Base-by-base conservation (phyloP, 2,329 filamentous ascomycete species). In the Pleurostoma richardsiae region DNA sequence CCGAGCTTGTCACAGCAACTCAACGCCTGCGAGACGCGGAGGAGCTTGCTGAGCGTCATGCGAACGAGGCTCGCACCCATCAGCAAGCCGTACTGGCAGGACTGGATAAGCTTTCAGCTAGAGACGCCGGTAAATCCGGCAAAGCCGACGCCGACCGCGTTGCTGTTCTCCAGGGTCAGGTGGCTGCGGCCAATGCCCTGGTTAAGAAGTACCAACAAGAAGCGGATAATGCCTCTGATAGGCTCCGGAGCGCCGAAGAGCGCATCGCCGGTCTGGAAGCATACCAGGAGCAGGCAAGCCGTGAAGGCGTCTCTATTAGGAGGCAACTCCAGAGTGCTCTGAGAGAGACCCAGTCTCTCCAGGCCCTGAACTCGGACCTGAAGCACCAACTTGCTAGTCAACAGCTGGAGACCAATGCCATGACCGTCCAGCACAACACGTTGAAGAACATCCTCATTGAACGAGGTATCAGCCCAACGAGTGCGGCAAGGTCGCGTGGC, bases 201-300 rank as follows among this genome's bases (percentile, higher is more conserved):
- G 90, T 91, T 29, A 88, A 86, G 64, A 90, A 90, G 59, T 95
- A 96, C 56, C 90, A 96, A 64, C 78, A 85, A 50, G 91, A 95
- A 49, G 92, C 91, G 1, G 90, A 99, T 63, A 71, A 77, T 29
- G 90, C 91, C 3, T 86, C 90, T 0, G 90, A 96, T 60, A 95
- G 91, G 63, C 76, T 99, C 45, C 86, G 94, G 45, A 86, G 86
- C 49, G 94, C 94, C 4, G 95, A 99, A 68, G 95, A 97, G 70
- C 85, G 94, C 39, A 97, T 99, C 63, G 95, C 94, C 4, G 94
- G 94, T 5, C 78, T 99, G 4, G 94, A 99, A 65, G 89, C 90
- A 29, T 97, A 97, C 64, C 94, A 99, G 68, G 94, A 99, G 62
- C 94, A 99, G 67, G 87, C 91, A 4, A 97, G 91, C 66, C 82